These are phyloP conservation scores for Canavalia ensiformis DNA, from an alignment of 306 rosid genomes.

Conservation along the genomic window DNA sequence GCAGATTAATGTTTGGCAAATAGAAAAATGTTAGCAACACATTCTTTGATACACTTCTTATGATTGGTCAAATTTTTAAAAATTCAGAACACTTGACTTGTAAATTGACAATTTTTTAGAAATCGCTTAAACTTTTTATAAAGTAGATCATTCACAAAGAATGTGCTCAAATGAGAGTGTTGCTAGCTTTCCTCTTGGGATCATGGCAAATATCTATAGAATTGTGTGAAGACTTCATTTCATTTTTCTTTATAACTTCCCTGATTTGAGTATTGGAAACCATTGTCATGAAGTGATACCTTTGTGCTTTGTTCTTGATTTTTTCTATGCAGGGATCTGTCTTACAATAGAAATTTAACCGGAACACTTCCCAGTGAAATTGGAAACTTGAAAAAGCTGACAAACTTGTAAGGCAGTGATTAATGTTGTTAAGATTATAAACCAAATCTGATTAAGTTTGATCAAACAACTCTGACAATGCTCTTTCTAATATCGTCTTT, in stretches of 20 bases:
- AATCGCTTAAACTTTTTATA: no score
- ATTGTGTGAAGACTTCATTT: conserved; percentile 3
- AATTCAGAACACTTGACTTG: no score
- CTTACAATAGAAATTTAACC: conserved; percentile 60
- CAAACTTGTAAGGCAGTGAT: conserved; percentile 58
- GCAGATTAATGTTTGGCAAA: conserved; percentile 10
- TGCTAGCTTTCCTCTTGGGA: no score
- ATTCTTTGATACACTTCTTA: no score
- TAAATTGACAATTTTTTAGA: no score
- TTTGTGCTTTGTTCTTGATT: conserved; percentile 41
- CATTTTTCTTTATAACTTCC: conserved; percentile 11
- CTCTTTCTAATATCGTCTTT: conserved; percentile 26
- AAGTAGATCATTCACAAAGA: no score
- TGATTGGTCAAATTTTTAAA: no score
- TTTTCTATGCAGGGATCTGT: conserved; percentile 64
- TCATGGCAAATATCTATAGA: not conserved
- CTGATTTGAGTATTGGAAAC: conserved; percentile 23
- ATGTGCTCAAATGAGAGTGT: no score
- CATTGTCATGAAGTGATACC: not conserved
- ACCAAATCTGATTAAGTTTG: conserved; percentile 14
- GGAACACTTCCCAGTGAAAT: conserved; percentile 64
- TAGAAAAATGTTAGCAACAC: no score
- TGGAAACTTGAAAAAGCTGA: conserved; percentile 64
- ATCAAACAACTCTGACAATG: conserved; percentile 45
- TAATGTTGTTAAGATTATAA: conserved; percentile 24